Percentiles rank a stretch among this genome's conserved stretches.
Conservation (phyloP, 2,329 filamentous ascomycete genomes). For the Trichoderma sp. region DNA sequence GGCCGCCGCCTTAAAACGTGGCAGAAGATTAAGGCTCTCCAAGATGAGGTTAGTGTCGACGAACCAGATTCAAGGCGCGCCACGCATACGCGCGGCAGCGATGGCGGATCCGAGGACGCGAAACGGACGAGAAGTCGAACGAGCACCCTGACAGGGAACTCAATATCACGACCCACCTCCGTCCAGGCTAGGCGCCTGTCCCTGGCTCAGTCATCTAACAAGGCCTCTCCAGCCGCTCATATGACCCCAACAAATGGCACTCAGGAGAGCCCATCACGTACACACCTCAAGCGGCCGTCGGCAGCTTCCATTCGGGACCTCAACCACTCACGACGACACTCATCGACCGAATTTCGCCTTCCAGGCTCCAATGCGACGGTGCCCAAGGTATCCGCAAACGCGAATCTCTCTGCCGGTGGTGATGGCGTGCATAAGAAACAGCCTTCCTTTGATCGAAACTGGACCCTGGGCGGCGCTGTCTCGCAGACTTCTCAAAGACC, state of each 20-base stretch:
- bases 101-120: slow-evolving; percentile 57
- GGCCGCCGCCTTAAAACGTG: slow-evolving; percentile 88
- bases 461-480: slow-evolving; percentile 61
- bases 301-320: slow-evolving; percentile 80
- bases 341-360: slow-evolving; percentile 73
- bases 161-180: slow-evolving; percentile 47
- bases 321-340: slow-evolving; percentile 83
- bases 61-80: slow-evolving; percentile 49
- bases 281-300: slow-evolving; percentile 65
- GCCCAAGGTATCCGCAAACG: slow-evolving; percentile 47
- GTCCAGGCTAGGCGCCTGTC: slow-evolving; percentile 52
- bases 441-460: slow-evolving; percentile 69
- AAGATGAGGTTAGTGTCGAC: slow-evolving; percentile 74
- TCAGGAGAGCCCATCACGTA: slow-evolving; percentile 50
- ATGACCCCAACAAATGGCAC: slow-evolving; percentile 38
- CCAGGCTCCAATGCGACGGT: slow-evolving; percentile 28
- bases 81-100: slow-evolving; percentile 59
- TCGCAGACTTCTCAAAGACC: slow-evolving; percentile 46
- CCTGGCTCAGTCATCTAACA: slow-evolving; percentile 50
- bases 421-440: slow-evolving; percentile 60
- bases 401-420: slow-evolving; percentile 44
- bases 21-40: slow-evolving; percentile 92
- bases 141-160: slow-evolving; percentile 55
- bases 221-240: slow-evolving; percentile 46
- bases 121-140: slow-evolving; percentile 55